A percentile compares a stretch with the other conserved stretches of the same genome.
Evolutionary conservation across 345 rosid genomes (phyloP).

Genomic region (Psidium friedrichsthalianum): DNA sequence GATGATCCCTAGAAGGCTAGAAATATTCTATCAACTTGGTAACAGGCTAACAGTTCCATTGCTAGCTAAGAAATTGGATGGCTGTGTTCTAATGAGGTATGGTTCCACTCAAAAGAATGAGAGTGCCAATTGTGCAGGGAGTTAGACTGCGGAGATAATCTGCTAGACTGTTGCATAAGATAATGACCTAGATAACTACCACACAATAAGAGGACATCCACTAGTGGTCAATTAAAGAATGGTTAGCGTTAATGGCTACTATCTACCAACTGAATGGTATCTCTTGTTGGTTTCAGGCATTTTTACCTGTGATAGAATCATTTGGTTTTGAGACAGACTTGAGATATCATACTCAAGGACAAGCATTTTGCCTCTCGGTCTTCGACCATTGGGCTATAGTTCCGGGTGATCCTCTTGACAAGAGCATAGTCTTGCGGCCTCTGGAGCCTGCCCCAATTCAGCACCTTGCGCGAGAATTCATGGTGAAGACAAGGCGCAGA

Average conservation of each 20-base stretch:
- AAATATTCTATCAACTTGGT: neutral
- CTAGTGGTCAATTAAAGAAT: neutral
- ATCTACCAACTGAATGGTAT: neutral
- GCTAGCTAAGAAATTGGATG: neutral
- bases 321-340: slow-evolving; percentile 91
- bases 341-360: slow-evolving; percentile 89
- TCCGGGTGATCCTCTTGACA: slow-evolving; percentile 95
- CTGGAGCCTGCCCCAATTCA: slow-evolving; percentile 89
- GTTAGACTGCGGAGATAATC: neutral
- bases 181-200: neutral
- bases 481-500: slow-evolving; percentile 83
- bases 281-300: slow-evolving; percentile 42
- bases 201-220: neutral
- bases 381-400: slow-evolving; percentile 94
- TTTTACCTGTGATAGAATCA: slow-evolving; percentile 78
- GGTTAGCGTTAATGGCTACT: neutral
- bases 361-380: slow-evolving; percentile 67
- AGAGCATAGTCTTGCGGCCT: slow-evolving; percentile 68
- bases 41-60: neutral
- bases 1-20: neutral
- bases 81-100: neutral
- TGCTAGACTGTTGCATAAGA: neutral
- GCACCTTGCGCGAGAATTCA: slow-evolving; percentile 84
- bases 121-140: neutral
- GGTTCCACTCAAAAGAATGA: neutral